Evolutionary conservation across 1,284 basidiomycete species (phyloP), one percentile per base, ranked within the genome.

Genomic region (Pholiota adiposa): DNA sequence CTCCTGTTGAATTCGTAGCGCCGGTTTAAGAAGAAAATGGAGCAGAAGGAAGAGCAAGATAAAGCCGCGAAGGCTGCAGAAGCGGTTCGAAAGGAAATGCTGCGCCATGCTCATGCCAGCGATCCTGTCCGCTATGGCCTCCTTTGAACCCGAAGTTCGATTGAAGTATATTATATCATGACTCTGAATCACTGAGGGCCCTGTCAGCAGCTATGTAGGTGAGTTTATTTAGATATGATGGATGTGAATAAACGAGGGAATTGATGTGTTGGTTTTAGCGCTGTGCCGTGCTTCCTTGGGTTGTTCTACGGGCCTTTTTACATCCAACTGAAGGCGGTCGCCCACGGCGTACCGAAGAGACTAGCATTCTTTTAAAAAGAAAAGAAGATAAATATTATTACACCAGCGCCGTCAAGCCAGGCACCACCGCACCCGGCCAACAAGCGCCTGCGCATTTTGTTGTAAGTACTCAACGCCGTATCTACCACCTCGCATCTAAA

Each of bases 121-220:
- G 82, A 85, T 67, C 70, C 73, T 34, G 87, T 92, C 34, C 74
- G 74, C 65, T 87, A 90, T 40, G 90, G 90, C 8, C 61, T 60
- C 46, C 36, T 38, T 7, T 38, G 14, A 38, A 11, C 36, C 12
- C n/a, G n/a, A n/a, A n/a, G n/a, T n/a, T n/a, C n/a, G n/a, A n/a
- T n/a, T n/a, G n/a, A n/a, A n/a, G n/a, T n/a, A n/a, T n/a, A n/a
- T n/a, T n/a, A n/a, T n/a, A n/a, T n/a, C n/a, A n/a, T n/a, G n/a
- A n/a, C n/a, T n/a, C n/a, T n/a, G n/a, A n/a, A n/a, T n/a, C n/a
- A n/a, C n/a, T n/a, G n/a, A n/a, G n/a, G n/a, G n/a, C n/a, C n/a
- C n/a, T n/a, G n/a, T n/a, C n/a, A n/a, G n/a, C n/a, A n/a, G n/a
- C n/a, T n/a, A n/a, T n/a, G n/a, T n/a, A n/a, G n/a, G n/a, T n/a